Evolutionary conservation across 2,329 filamentous ascomycete genomes (phyloP).

Genomic region (Colletotrichum sp.): DNA sequence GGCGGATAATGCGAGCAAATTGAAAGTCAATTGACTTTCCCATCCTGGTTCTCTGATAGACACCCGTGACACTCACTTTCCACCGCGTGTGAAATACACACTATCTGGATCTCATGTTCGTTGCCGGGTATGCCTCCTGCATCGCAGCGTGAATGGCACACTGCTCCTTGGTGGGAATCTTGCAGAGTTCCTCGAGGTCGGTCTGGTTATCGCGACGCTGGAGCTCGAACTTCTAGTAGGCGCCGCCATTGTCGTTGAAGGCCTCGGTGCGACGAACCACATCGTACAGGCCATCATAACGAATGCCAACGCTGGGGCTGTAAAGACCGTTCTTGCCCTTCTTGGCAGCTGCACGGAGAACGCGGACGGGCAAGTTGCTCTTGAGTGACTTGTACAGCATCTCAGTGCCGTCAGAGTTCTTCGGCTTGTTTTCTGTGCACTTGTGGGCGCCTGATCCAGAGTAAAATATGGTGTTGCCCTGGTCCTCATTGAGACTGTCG

Average conservation of each 20-base stretch:
- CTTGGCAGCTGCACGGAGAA: neutral
- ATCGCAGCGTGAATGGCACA: neutral
- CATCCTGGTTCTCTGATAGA: neutral
- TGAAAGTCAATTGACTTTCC: neutral
- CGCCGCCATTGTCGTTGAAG: neutral
- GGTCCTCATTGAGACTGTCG: rapidly evolving
- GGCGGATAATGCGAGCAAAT: neutral
- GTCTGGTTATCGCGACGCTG: rapidly evolving
- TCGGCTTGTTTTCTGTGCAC: rapidly evolving
- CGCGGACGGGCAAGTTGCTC: rapidly evolving
- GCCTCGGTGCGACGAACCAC: neutral
- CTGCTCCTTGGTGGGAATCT: neutral
- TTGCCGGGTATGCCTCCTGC: neutral
- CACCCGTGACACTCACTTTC: neutral
- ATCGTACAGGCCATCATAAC: rapidly evolving
- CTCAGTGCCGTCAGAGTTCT: neutral
- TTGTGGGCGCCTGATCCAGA: neutral
- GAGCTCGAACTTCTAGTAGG: neutral
- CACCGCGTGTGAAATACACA: neutral
- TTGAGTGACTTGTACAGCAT: neutral
- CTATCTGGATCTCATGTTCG: neutral
- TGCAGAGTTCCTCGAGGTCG: rapidly evolving
- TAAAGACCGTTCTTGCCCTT: rapidly evolving
- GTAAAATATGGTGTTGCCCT: rapidly evolving
- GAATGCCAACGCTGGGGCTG: neutral